Evolutionary conservation across 2,329 filamentous ascomycete species (phyloP).

Genomic region (Balansia obtecta): DNA sequence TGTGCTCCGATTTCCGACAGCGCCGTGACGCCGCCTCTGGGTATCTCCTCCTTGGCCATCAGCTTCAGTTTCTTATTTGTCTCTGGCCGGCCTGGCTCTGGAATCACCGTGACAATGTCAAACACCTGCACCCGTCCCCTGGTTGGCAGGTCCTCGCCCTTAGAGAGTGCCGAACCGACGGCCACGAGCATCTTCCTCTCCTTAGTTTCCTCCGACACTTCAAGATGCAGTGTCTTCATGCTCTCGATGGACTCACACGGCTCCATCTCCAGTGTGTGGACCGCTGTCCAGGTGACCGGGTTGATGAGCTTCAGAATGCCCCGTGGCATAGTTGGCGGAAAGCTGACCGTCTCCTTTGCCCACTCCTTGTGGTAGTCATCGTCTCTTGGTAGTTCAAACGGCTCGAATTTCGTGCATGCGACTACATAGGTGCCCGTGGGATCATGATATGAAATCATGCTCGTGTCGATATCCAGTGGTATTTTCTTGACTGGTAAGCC

Average conservation of each 20-base stretch:
- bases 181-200: conserved; percentile 72
- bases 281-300: conserved; percentile 62
- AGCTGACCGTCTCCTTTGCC: conserved; percentile 53
- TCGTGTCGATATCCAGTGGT: conserved; percentile 55
- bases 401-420: conserved; percentile 52
- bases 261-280: conserved; percentile 65
- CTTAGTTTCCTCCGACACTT: conserved; percentile 83
- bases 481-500: conserved; percentile 67
- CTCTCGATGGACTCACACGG: conserved; percentile 66
- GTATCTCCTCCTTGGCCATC: conserved; percentile 77
- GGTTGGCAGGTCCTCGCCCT: conserved; percentile 81
- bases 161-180: conserved; percentile 74
- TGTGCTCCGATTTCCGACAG: conserved; percentile 76
- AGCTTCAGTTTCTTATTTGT: conserved; percentile 78
- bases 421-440: conserved; percentile 65
- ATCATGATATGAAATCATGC: conserved; percentile 64
- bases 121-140: conserved; percentile 81
- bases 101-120: conserved; percentile 83
- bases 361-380: conserved; percentile 76
- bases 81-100: conserved; percentile 73
- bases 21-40: conserved; percentile 82
- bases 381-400: conserved; percentile 77
- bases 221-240: conserved; percentile 72
- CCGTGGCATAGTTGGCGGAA: conserved; percentile 57
- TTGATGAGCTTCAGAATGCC: conserved; percentile 70